Evolutionary conservation across 2,329 filamentous ascomycete species (phyloP), one percentile per base, ranked within the genome.

Genomic region (Fusarium annulatum): DNA sequence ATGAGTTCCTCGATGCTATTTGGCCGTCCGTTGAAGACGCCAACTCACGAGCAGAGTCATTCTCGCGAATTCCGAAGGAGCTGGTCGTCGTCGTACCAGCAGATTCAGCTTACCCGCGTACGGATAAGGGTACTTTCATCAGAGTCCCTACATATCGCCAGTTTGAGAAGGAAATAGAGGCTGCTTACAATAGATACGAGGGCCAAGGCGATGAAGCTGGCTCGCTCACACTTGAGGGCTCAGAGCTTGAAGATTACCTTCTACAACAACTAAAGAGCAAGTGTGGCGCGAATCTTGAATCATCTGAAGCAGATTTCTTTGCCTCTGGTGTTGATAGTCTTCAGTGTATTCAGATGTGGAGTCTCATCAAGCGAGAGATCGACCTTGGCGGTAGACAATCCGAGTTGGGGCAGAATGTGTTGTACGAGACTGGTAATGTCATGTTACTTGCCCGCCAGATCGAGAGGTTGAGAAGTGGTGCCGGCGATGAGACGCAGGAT

Each of bases 321-420:
- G 80, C 84, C 0, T 80, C 85, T 1, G 90, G 90, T 0, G 81
- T 91, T 4, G 90, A 92, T 77, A 89, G 86, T 51, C 79, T 92
- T 33, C 87, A 90, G 69, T 86, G 88, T 3, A 89, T 90, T 34
- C 85, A 86, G 59, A 85, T 90, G 64, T 85, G 90, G 70, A 83
- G 84, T 21, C 79, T 82, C 3, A 86, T 92, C 34, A 80, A 88
- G 60, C 85, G 85, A 18, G 82, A 85, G 2, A 76, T 92, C 5
- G 84, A 89, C 33, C 74, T 89, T 3, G 82, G 84, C 3, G 85
- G 85, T 0, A 80, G 84, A 19, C 74, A 76, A 12, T 33, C 70
- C 0, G 78, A 81, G 15, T 78, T 91, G 1, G 84, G 85, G 0
- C 85, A 88, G 53, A 92, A 90, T 56, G 83, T 91, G 0, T 84